These are phyloP conservation scores for Erigeron philadelphicus DNA, from an alignment of 140 eudicot species.

Conservation along the genomic window DNA sequence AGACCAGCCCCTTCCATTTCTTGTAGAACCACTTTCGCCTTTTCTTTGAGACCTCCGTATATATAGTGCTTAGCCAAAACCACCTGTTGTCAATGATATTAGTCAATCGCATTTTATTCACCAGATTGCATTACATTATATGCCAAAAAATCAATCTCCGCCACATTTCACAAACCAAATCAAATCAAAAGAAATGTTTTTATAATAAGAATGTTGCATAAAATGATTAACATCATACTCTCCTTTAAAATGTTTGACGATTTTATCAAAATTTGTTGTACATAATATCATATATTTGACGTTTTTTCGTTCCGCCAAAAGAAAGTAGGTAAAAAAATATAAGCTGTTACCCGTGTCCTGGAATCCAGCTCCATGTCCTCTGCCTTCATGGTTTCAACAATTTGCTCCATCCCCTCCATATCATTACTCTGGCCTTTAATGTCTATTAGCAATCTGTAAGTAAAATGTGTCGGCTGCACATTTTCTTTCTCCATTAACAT, in stretches of 20 bases:
- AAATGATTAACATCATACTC: background rate
- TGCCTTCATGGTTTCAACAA: slow-evolving; percentile 67
- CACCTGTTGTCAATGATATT: slow-evolving; percentile 14
- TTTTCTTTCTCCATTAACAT: slow-evolving; percentile 69
- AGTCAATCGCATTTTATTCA: slow-evolving; percentile 1
- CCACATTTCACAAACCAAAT: background rate
- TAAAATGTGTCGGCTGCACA: slow-evolving; percentile 54
- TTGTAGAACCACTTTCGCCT: slow-evolving; percentile 55
- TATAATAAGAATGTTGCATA: background rate
- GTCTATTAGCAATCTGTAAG: slow-evolving; percentile 57
- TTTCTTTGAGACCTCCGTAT: slow-evolving; percentile 48
- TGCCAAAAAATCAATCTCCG: background rate
- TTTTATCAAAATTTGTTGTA: background rate
- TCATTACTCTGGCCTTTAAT: slow-evolving; percentile 65
- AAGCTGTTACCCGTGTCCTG: slow-evolving; percentile 21
- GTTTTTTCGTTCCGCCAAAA: background rate
- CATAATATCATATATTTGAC: background rate
- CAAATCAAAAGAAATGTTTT: background rate
- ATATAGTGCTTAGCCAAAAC: slow-evolving; percentile 53
- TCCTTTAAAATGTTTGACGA: background rate
- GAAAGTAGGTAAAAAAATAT: background rate
- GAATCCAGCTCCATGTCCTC: slow-evolving; percentile 43
- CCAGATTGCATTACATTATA: background rate
- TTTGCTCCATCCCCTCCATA: slow-evolving; percentile 60
- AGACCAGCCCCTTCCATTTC: slow-evolving; percentile 60